Base-by-base conservation (phyloP, 2,329 filamentous ascomycete genomes). In the Parastagonospora avenae region DNA sequence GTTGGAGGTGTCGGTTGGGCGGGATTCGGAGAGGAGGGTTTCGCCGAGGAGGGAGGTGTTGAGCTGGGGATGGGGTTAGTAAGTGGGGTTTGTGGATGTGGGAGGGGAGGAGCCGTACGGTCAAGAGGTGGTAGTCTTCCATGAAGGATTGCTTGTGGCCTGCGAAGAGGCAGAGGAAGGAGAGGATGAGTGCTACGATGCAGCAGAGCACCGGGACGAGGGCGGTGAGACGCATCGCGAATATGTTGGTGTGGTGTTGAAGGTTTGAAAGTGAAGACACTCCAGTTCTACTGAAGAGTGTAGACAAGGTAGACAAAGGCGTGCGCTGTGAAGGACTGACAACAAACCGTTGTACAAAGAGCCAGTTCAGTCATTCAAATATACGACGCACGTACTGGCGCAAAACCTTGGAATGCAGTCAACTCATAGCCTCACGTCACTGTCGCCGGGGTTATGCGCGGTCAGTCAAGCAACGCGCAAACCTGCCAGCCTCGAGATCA, bases 81-180 rank as follows among this genome's bases (percentile, higher is more conserved):
- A 27, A 40, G 24, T 35, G 11, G 40, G 10, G 12, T 15, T 12
- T 6, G n/a, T n/a, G 27, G 7, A 8, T 11, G 29, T 14, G 12
- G 31, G 33, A 30, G 37, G 32, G 11, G 33, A 12, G 14, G 30
- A 8, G 40, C 24, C 68, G 54, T 62, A 84, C 82, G 4, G 82
- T 85, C 32, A 87, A 64, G 29, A 87, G 73, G 50, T 83, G 74
- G 52, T 81, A 84, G 46, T 80, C 74, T 54, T 85, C 79, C 70
- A 88, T 78, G 59, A 85, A 80, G 12, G 74, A 75, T 44, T 73
- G 75, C 60, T 82, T 83, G 32, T 80, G 77, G 32, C 85, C 85
- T 1, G 85, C 84, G 59, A 86, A 86, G 51, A 88, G 75, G 63
- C 81, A 85, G 8, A 87, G 75, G 59, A 87, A 78, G 14, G 79